A percentile compares a stretch with the other conserved stretches of the same genome.
These are phyloP conservation scores for Pisolithus orientalis DNA, from an alignment of 768 basidiomycete species.

Conservation along the genomic window DNA sequence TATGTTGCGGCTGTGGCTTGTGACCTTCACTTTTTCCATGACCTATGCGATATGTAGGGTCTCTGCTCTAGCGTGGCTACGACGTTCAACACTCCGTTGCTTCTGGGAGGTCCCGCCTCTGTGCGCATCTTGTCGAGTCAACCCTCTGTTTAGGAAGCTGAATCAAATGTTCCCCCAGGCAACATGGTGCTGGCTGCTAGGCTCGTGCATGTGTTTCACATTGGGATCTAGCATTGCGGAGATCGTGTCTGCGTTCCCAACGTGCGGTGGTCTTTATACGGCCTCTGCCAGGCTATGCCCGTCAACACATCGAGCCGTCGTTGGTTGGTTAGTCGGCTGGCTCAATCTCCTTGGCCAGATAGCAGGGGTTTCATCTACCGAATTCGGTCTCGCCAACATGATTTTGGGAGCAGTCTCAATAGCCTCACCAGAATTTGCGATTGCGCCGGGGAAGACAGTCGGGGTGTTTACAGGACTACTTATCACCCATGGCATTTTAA, in stretches of 20 bases:
- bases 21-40: not conserved
- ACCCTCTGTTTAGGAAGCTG: not conserved
- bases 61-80: slow-evolving; percentile 73
- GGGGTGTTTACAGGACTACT: slow-evolving; percentile 74
- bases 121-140: slow-evolving; percentile 30
- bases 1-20: slow-evolving; percentile 9
- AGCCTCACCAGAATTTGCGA: not conserved
- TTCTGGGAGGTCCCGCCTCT: slow-evolving; percentile 63
- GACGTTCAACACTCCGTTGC: slow-evolving; percentile 70
- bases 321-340: slow-evolving; percentile 80
- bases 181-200: slow-evolving; percentile 73
- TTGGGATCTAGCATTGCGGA: slow-evolving; percentile 70
- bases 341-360: slow-evolving; percentile 81
- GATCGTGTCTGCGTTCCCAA: slow-evolving; percentile 71
- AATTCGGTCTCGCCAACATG: slow-evolving; percentile 77
- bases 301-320: slow-evolving; percentile 52
- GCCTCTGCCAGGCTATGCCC: slow-evolving; percentile 69
- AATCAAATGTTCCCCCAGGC: slow-evolving; percentile 28
- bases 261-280: slow-evolving; percentile 74
- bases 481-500: slow-evolving; percentile 64
- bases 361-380: slow-evolving; percentile 80
- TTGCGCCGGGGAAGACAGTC: slow-evolving; percentile 57
- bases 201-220: slow-evolving; percentile 67
- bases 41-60: slow-evolving; percentile 34
- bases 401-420: slow-evolving; percentile 62